Evolutionary conservation across 768 basidiomycete genomes (phyloP), one percentile per base, ranked within the genome.

Genomic region (Plicaturopsis crispa): DNA sequence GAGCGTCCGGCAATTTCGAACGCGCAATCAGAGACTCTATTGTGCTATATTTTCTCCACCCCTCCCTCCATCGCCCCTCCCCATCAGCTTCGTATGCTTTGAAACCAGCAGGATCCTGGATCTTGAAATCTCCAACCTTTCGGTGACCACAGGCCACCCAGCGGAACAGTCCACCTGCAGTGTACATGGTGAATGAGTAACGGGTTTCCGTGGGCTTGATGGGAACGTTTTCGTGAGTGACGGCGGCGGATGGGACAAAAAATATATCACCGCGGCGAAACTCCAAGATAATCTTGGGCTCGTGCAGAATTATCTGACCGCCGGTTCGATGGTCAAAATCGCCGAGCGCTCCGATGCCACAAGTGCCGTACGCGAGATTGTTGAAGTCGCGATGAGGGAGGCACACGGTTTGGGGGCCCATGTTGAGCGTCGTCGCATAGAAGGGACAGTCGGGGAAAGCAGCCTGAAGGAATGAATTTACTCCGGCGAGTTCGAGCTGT

Each of bases 251-350:
- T 1, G 53, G 52, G 5, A 58, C 44, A 5, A 51, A 23, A 11
- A 46, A 34, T 3, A 47, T 46, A 2, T 44, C 19, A 31, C 48
- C 50, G 2, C 48, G 38, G 0, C 46, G 55, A 34, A 58, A 53
- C 23, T 57, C 48, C 4, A 60, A 35, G 3, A 58, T 31, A 1
- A 57, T 33, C 14, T 46, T 42, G 0, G 46, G 35, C 16, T 57
- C 54, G 33, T 48, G 52, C 8, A 60, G 22, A 1, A 58, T 44
- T 3, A 62, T 26, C 14, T 59, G 60, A 1, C 56, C 57, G 5
- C 56, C 48, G 16, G 12, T 43, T 3, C 19, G 39, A 11, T 22
- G 42, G 36, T 62, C 32, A 34, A 48, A 61, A 8, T 41, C 4
- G 0, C 62, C 59, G 1, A 45, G 24, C 1, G 52, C 49, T 5